Percentiles rank a stretch among this genome's conserved stretches.
Conservation (phyloP, 192 early-diverging fungal species). For the Gaertneriomyces sp. region DNA sequence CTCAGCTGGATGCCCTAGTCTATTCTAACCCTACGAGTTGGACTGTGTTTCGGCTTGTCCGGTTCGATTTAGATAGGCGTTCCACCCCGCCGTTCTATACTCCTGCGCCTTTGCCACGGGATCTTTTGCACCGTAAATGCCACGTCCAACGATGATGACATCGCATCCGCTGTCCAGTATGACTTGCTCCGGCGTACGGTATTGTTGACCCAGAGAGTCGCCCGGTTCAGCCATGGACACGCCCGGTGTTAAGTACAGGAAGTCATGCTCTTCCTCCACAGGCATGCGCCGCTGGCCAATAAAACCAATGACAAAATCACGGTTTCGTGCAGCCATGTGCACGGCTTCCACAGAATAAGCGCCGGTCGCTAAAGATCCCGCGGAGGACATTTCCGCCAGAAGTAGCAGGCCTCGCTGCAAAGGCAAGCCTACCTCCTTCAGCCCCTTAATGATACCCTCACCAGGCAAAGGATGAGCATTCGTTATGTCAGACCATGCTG, state of each 20-base stretch:
- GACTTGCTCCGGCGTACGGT: conserved; percentile 85
- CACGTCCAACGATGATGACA: conserved; percentile 97
- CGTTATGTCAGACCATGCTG: conserved; percentile 92
- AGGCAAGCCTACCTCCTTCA: conserved; percentile 83
- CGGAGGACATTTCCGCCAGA: conserved; percentile 96
- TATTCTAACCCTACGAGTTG: too few species aligned
- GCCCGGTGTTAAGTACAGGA: conserved; percentile 93
- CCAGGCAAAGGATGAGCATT: conserved; percentile 93
- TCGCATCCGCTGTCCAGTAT: conserved; percentile 81
- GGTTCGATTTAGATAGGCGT: conserved; percentile 69
- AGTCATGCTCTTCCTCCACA: conserved; percentile 71
- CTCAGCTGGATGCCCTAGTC: too few species aligned
- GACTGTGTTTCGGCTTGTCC: not conserved
- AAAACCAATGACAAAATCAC: conserved; percentile 94
- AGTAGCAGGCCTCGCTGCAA: conserved; percentile 74
- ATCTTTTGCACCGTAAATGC: conserved; percentile 91
- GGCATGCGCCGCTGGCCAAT: conserved; percentile 67
- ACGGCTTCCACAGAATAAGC: conserved; percentile 82
- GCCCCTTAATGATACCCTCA: conserved; percentile 90
- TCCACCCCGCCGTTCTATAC: conserved; percentile 94
- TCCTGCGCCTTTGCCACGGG: conserved; percentile 55
- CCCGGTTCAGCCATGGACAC: conserved; percentile 78
- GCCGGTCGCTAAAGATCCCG: conserved; percentile 78
- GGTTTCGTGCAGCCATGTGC: conserved; percentile 77
- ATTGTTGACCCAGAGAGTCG: conserved; percentile 93